Evolutionary conservation across 2,329 filamentous ascomycete species (phyloP).

Genomic region (Chalara sp.): DNA sequence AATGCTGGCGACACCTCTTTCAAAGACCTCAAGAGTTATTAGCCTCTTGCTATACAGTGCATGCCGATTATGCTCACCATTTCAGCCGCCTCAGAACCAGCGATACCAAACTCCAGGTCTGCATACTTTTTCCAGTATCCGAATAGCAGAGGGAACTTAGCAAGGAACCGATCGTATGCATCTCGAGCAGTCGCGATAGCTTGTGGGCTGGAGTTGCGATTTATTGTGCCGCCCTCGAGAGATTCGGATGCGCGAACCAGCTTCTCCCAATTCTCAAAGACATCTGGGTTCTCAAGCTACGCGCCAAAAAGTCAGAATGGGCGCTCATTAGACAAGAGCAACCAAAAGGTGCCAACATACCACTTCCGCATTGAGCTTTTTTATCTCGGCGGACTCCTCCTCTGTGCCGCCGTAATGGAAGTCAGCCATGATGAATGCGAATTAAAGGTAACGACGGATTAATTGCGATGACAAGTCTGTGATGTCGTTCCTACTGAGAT

Average conservation of each 20-base stretch:
- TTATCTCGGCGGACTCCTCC: constrained; percentile 77
- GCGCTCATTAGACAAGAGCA: neutral
- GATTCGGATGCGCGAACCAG: constrained; percentile 75
- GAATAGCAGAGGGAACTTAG: constrained; percentile 91
- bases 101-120: constrained; percentile 93
- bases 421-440: constrained; percentile 52
- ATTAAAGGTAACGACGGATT: too few relatives aligned
- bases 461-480: too few relatives aligned
- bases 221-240: constrained; percentile 81
- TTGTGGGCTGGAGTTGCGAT: constrained; percentile 92
- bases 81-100: constrained; percentile 92
- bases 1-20: constrained; percentile 89
- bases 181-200: constrained; percentile 82
- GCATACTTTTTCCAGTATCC: constrained; percentile 99
- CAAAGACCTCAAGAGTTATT: constrained; percentile 64
- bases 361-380: constrained; percentile 69
- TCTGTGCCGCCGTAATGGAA: constrained; percentile 52
- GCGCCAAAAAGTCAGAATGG: constrained; percentile 10
- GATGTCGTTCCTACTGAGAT: too few relatives aligned
- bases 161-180: constrained; percentile 85
- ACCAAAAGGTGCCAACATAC: constrained; percentile 44
- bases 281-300: constrained; percentile 62
- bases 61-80: constrained; percentile 55
- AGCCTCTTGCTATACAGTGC: constrained; percentile 11
- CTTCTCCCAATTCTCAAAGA: constrained; percentile 93